phyloP scores from a whole-genome alignment of 106 monocot species.

The Alisma plantagoaquatica region DNA sequence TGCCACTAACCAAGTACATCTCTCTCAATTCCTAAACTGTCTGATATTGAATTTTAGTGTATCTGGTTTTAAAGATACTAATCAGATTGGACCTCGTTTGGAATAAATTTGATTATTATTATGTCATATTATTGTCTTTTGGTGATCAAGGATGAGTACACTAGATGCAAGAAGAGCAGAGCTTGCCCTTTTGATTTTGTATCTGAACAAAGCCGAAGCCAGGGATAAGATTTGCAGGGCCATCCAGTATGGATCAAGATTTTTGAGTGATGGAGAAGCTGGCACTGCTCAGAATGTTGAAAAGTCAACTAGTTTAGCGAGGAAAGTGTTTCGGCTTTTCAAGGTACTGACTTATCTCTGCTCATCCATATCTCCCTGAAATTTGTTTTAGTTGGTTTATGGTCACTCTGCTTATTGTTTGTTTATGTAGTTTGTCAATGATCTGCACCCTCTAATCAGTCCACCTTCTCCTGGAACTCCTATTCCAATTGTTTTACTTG shows the following conservation, averaged over 20 bases:
- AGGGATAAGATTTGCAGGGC: conserved; percentile 91
- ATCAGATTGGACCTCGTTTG: no score
- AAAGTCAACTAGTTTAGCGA: conserved; percentile 74
- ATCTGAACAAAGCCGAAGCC: conserved; percentile 85
- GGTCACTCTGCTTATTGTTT: not conserved
- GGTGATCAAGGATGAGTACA: conserved; percentile 67
- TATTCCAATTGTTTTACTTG: conserved; percentile 55
- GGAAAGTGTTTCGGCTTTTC: conserved; percentile 85
- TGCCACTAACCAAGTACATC: no score
- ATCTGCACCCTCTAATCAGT: conserved; percentile 79
- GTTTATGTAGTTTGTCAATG: conserved; percentile 72
- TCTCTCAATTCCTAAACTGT: no score
- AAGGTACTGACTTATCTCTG: conserved; percentile 32
- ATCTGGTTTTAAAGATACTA: no score
- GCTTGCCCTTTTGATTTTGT: conserved; percentile 64
- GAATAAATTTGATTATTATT: no score
- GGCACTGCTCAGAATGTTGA: conserved; percentile 81
- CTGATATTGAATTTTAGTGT: no score
- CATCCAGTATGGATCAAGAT: conserved; percentile 88
- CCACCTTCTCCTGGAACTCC: conserved; percentile 61
- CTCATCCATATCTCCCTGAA: not conserved
- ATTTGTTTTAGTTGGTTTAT: not conserved
- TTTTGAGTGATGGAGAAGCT: conserved; percentile 74
- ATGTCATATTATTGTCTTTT: no score
- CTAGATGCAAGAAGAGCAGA: conserved; percentile 66